Conservation (phyloP, 2,329 filamentous ascomycete species). For the Trichoderma atrobrunneum region DNA sequence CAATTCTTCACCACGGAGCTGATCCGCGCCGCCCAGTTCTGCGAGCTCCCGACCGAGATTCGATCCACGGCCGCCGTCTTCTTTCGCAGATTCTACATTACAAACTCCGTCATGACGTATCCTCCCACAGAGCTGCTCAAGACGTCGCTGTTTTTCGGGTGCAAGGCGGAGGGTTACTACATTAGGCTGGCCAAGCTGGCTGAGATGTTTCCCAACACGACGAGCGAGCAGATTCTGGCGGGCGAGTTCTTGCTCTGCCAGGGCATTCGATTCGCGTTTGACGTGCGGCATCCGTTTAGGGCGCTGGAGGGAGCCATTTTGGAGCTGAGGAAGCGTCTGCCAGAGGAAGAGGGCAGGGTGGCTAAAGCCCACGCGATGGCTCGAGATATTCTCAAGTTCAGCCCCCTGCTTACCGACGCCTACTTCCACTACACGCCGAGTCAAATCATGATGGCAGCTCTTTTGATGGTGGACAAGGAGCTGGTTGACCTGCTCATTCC, state of each 20-base stretch:
- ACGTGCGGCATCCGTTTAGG: slow-evolving; percentile 86
- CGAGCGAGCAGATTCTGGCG: slow-evolving; percentile 77
- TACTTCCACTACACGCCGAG: slow-evolving; percentile 95
- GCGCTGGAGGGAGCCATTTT: slow-evolving; percentile 83
- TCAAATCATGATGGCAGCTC: slow-evolving; percentile 85
- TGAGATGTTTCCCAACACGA: slow-evolving; percentile 66
- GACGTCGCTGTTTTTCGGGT: slow-evolving; percentile 87
- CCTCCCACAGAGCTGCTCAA: slow-evolving; percentile 85
- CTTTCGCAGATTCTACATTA: slow-evolving; percentile 90
- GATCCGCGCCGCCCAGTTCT: slow-evolving; percentile 54
- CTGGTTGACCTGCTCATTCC: slow-evolving; percentile 52
- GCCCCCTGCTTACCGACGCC: slow-evolving; percentile 84
- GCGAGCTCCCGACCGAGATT: slow-evolving; percentile 50
- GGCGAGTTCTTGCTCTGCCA: slow-evolving; percentile 93
- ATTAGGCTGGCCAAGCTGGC: slow-evolving; percentile 64
- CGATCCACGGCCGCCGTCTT: slow-evolving; percentile 77
- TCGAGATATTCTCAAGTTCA: slow-evolving; percentile 70
- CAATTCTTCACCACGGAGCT: slow-evolving; percentile 69
- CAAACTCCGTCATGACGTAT: slow-evolving; percentile 95
- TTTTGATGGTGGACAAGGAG: slow-evolving; percentile 70
- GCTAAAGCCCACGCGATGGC: slow-evolving; percentile 68
- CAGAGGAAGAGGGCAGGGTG: slow-evolving; percentile 55
- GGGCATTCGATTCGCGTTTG: slow-evolving; percentile 87
- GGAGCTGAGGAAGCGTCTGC: slow-evolving; percentile 69
- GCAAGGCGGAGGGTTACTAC: slow-evolving; percentile 86